phyloP scores from a whole-genome alignment of 495 filamentous ascomycete genomes.

The Trichoderma asperelloides region DNA sequence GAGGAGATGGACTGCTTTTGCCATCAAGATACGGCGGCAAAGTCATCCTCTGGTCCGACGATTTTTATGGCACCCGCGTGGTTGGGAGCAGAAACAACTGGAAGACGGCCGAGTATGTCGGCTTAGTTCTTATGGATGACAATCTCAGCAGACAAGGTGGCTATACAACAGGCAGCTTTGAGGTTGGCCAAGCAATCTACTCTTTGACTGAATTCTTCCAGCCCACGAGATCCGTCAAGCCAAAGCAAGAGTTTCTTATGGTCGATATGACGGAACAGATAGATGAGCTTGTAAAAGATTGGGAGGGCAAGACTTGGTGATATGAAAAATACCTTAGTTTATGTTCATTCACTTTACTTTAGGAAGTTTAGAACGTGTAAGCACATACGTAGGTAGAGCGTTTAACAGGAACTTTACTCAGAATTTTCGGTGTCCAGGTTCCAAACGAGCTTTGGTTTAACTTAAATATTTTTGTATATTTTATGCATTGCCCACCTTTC shows the following conservation, averaged over 20 bases:
- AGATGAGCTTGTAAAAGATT: neutral
- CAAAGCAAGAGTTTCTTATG: neutral
- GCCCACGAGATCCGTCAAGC: neutral
- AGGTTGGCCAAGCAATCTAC: neutral
- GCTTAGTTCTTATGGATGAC: neutral
- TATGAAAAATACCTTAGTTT: neutral
- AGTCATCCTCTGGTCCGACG: neutral
- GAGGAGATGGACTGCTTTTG: neutral
- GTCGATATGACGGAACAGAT: neutral
- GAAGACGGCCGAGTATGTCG: neutral
- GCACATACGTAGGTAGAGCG: too few species aligned
- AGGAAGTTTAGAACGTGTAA: too few species aligned
- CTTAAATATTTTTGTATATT: too few species aligned
- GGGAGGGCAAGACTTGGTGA: neutral
- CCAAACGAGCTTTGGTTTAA: too few species aligned
- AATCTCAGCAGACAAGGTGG: neutral
- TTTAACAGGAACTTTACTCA: too few species aligned
- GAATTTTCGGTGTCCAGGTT: too few species aligned
- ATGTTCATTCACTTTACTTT: too few species aligned
- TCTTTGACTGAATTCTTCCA: neutral
- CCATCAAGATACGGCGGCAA: neutral
- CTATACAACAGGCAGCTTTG: neutral
- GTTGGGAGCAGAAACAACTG: neutral
- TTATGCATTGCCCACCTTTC: too few species aligned
- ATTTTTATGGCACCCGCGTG: neutral